Percentiles rank a stretch among this genome's conserved stretches.
These are phyloP conservation scores for Globisporangium orthogonon DNA, from an alignment of 352 stramenopile species.

Conservation along the genomic window DNA sequence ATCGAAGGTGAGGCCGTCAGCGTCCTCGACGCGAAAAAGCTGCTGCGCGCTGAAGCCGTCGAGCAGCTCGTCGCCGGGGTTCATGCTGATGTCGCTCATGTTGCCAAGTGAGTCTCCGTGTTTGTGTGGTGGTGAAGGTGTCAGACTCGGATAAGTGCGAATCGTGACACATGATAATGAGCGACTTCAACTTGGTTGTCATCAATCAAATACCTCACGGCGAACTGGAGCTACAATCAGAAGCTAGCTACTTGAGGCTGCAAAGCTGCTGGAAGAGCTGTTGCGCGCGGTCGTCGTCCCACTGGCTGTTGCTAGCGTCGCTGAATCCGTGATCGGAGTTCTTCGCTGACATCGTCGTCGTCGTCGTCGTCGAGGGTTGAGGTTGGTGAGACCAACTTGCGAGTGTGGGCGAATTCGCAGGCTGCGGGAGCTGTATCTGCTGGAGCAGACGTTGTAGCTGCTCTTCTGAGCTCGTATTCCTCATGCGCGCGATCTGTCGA, in stretches of 20 bases:
- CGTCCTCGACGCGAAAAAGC: slow-evolving; percentile 66
- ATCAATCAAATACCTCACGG: too few relatives aligned
- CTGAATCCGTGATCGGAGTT: background rate
- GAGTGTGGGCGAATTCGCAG: background rate
- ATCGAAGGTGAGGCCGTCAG: slow-evolving; percentile 75
- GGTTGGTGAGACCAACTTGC: too few relatives aligned
- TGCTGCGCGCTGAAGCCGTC: slow-evolving; percentile 69
- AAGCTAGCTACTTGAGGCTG: slow-evolving; percentile 15
- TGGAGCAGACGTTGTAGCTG: slow-evolving; percentile 46
- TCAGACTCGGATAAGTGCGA: background rate
- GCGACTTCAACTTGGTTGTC: background rate
- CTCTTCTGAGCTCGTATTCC: slow-evolving; percentile 20
- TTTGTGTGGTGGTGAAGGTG: background rate
- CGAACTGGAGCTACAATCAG: too few relatives aligned
- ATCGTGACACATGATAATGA: too few relatives aligned
- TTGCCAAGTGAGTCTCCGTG: background rate
- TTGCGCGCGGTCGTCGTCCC: slow-evolving; percentile 49
- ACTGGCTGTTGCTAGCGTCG: slow-evolving; percentile 12
- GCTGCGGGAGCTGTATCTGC: slow-evolving; percentile 29
- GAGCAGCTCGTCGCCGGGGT: slow-evolving; percentile 22
- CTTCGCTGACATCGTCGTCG: background rate
- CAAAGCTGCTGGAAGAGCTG: slow-evolving; percentile 69
- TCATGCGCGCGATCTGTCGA: background rate
- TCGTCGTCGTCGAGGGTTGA: background rate
- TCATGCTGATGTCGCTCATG: slow-evolving; percentile 5